Evolutionary conservation across 2,329 filamentous ascomycete species (phyloP), one percentile per base, ranked within the genome.

Genomic region (Arthrocladium fulminans): DNA sequence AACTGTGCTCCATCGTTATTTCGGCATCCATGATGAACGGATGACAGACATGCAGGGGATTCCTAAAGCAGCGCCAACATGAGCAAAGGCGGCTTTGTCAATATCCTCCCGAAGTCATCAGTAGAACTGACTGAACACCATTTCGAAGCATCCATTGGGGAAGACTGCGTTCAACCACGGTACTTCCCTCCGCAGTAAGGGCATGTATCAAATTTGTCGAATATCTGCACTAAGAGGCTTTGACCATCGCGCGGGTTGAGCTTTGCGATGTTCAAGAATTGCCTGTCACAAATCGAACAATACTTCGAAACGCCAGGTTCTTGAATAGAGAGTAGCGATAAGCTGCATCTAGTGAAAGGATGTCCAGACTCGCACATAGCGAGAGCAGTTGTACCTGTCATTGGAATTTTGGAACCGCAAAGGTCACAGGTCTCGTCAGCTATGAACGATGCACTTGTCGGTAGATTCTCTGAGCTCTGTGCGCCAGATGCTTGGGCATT

Each of bases 291-390:
- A 52, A 48, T 49, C 35, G 58, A 49, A 51, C 58, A 60, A 35
- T 52, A 58, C 41, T 55, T 59, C n/a, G 52, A 59, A 25, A 60
- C 53, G 22, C 57, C 57, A 22, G 58, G 58, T 41, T 59, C 57
- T 51, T 60, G 58, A 35, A 60, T 57, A 39, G 54, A 50, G 9
- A 60, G 23, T 25, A 59, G 57, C 17, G 58, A 57, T 19, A 60
- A 41, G 47, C 48, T 53, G 48, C 58, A 60, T n/a, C 58, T 49
- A 37, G 44, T 53, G 48, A 57, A 60, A 25, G 45, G 34, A 39
- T 60, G 58, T 6, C 54, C 53, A 7, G 48, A 52, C 23, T 19
- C 30, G 49, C 57, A 59, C 17, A 15, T 49, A 9, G 56, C 54
- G 44, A 35, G 24, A 17, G 17, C 23, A 9, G 34, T 20, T 20